Percentiles rank a stretch among this genome's conserved stretches.
Conservation (phyloP, 768 basidiomycete genomes). For the Serpula lacrymans region DNA sequence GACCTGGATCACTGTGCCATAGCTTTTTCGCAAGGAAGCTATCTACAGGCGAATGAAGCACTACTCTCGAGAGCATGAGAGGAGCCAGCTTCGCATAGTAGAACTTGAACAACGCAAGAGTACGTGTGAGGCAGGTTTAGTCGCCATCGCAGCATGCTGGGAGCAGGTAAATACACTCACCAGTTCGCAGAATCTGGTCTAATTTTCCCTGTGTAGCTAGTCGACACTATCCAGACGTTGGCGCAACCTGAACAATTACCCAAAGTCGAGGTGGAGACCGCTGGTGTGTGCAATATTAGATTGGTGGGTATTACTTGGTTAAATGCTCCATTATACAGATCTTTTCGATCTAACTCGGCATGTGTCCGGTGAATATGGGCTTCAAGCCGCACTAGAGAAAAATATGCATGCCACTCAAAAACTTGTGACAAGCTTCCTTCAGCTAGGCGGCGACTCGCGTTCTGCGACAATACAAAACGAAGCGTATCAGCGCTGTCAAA, state of each 20-base stretch:
- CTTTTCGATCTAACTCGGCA: conserved; percentile 31
- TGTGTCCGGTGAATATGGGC: conserved; percentile 23
- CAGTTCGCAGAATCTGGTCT: conserved; percentile 2
- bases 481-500: conserved; percentile 46
- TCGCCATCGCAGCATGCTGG: conserved; percentile 79
- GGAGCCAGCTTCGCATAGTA: conserved; percentile 55
- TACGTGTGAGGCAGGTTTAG: conserved; percentile 66
- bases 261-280: conserved; percentile 36
- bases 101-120: conserved; percentile 64
- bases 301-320: too few species aligned
- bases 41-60: conserved; percentile 82
- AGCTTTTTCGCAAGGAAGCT: conserved; percentile 87
- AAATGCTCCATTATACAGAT: conserved; percentile 17
- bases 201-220: conserved; percentile 45
- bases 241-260: conserved; percentile 50
- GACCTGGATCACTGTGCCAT: conserved; percentile 13
- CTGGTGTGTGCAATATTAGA: conserved; percentile 30
- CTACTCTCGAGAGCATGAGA: conserved; percentile 72
- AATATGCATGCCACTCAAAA: conserved; percentile 56
- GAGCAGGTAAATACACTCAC: conserved; percentile 48
- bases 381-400: conserved; percentile 45
- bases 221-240: conserved; percentile 62
- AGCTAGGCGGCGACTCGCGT: conserved; percentile 35
- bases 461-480: conserved; percentile 34
- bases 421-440: conserved; percentile 57